These are phyloP conservation scores for Tylopilus orsonianus DNA, from an alignment of 1,284 basidiomycete genomes.

Conservation along the genomic window DNA sequence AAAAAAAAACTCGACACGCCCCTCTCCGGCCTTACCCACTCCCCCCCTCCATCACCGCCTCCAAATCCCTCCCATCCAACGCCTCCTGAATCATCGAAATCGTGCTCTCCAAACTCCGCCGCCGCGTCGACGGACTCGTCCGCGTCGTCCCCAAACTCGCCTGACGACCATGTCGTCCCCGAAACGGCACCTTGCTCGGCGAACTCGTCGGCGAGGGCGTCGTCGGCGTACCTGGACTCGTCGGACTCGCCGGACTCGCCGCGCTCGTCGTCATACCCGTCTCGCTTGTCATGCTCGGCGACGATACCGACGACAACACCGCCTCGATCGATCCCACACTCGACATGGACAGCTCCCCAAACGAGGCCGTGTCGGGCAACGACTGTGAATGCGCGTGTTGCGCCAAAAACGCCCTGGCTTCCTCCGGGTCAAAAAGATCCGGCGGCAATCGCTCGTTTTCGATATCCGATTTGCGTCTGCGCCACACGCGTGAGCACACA, in stretches of 20 bases:
- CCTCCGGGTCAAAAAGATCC: no score
- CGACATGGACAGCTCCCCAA: conserved; percentile 47
- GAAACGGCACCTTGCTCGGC: conserved; percentile 48
- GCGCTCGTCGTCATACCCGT: no score
- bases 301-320: conserved; percentile 41
- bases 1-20: no score
- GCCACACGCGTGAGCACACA: no score
- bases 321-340: conserved; percentile 50
- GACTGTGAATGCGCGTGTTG: conserved; percentile 29
- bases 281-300: conserved; percentile 27
- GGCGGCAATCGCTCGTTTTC: no score
- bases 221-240: conserved; percentile 19
- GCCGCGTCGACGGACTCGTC: conserved; percentile 91
- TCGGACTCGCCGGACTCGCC: neutral
- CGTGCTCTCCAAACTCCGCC: conserved; percentile 93
- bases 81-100: conserved; percentile 93
- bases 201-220: conserved; percentile 39
- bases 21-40: no score
- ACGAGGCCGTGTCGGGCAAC: conserved; percentile 47
- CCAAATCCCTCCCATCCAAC: conserved; percentile 63
- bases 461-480: no score
- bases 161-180: conserved; percentile 81
- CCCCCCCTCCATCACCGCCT: conserved; percentile 4
- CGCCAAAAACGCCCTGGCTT: no score
- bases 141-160: conserved; percentile 95